Evolutionary conservation across 2,329 filamentous ascomycete genomes (phyloP).

Genomic region (Xylaria hypoxylon): DNA sequence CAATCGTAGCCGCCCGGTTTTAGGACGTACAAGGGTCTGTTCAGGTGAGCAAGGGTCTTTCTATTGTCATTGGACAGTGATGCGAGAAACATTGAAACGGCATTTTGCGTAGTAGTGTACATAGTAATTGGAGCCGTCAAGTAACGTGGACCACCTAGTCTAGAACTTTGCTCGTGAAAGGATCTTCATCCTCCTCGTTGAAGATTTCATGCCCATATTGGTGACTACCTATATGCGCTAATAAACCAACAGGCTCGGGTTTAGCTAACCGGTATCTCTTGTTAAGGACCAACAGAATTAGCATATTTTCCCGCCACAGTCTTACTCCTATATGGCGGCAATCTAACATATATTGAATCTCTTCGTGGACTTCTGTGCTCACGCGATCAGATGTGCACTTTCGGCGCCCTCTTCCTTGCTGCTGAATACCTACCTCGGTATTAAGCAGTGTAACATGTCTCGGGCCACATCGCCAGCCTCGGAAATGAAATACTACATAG

Average conservation of each 20-base stretch:
- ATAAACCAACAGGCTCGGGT: conserved; percentile 15
- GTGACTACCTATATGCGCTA: conserved; percentile 9
- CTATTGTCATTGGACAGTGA: conserved; percentile 46
- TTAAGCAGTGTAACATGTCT: conserved; percentile 23
- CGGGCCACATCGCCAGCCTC: conserved; percentile 10
- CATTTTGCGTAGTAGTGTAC: conserved; percentile 25
- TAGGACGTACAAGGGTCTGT: conserved; percentile 43
- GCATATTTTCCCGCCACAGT: not conserved
- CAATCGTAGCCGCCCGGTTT: conserved; percentile 48
- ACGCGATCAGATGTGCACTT: conserved; percentile 39
- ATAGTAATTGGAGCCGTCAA: conserved; percentile 35
- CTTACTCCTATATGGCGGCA: not conserved
- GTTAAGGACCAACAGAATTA: conserved; percentile 4
- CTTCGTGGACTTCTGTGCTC: not conserved
- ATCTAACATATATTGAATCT: conserved; percentile 1
- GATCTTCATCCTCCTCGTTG: conserved; percentile 37
- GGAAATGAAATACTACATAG: not conserved
- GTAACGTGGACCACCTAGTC: conserved; percentile 47
- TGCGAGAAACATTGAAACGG: conserved; percentile 43
- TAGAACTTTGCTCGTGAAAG: conserved; percentile 32
- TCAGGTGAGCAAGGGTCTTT: conserved; percentile 50
- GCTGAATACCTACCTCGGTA: conserved; percentile 16
- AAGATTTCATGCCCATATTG: conserved; percentile 33
- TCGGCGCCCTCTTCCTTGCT: conserved; percentile 18
- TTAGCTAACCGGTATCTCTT: conserved; percentile 17